Conservation (phyloP, 805 yeast genomes). For the Ogataea zsoltii region DNA sequence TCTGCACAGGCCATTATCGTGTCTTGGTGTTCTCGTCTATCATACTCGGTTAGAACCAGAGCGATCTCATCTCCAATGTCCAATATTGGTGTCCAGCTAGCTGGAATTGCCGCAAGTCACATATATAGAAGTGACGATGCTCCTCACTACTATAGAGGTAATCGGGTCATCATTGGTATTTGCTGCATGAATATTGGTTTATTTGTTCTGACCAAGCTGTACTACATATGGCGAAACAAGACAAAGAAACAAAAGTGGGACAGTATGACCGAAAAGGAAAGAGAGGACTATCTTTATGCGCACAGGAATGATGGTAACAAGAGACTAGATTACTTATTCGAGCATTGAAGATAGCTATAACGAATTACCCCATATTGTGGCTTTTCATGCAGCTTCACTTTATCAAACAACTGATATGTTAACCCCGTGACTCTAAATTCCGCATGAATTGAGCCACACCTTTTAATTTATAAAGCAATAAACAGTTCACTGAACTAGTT, state of each 20-base stretch:
- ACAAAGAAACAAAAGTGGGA: constrained; percentile 55
- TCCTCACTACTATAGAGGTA: constrained; percentile 59
- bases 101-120: constrained; percentile 48
- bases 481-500: no score
- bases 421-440: no score
- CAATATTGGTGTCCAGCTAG: constrained; percentile 57
- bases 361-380: no score
- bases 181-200: constrained; percentile 33
- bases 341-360: constrained; percentile 4
- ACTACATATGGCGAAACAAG: constrained; percentile 50
- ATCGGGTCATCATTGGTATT: constrained; percentile 39
- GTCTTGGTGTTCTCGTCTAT: constrained; percentile 58
- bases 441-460: no score
- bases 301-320: constrained; percentile 50
- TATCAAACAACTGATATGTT: no score
- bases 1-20: constrained; percentile 49
- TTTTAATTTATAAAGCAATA: no score
- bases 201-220: constrained; percentile 32
- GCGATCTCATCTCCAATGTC: constrained; percentile 61
- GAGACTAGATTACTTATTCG: constrained; percentile 45
- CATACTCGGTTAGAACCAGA: constrained; percentile 60
- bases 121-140: constrained; percentile 56
- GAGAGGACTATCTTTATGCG: constrained; percentile 39
- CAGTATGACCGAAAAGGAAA: constrained; percentile 45
- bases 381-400: no score